Evolutionary conservation across 140 eudicot genomes (phyloP).

Genomic region (Oenanthe javanica): DNA sequence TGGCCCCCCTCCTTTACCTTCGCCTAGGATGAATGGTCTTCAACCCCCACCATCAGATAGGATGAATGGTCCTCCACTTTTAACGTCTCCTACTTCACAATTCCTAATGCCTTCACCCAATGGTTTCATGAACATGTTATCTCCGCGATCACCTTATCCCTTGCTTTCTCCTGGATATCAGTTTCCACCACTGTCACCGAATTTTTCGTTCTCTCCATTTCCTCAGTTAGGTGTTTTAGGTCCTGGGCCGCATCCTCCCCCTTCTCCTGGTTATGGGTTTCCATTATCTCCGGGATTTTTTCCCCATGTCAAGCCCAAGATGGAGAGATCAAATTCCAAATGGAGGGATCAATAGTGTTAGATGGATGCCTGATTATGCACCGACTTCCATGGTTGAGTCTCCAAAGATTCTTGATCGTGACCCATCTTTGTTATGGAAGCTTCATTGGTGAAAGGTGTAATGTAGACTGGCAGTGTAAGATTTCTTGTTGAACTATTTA

Average conservation of each 20-base stretch:
- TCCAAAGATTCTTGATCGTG: constrained; percentile 5
- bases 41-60: constrained; percentile 25
- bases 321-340: constrained; percentile 59
- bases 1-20: constrained; percentile 27
- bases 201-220: constrained; percentile 66
- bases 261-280: constrained; percentile 81
- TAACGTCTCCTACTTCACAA: constrained; percentile 75
- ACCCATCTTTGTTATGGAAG: constrained; percentile 11
- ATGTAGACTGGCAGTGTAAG: constrained; percentile 28
- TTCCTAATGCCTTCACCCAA: constrained; percentile 80
- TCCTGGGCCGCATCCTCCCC: constrained; percentile 74
- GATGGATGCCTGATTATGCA: constrained; percentile 31
- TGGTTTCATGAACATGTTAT: constrained; percentile 58
- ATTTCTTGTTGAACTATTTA: constrained; percentile 20
- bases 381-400: constrained; percentile 20
- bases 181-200: constrained; percentile 74
- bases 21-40: constrained; percentile 45
- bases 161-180: constrained; percentile 80
- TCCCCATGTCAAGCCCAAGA: constrained; percentile 71
- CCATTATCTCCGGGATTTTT: constrained; percentile 76
- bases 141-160: constrained; percentile 90
- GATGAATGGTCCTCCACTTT: constrained; percentile 31
- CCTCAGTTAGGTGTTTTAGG: constrained; percentile 67
- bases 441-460: constrained; percentile 6
- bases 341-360: constrained; percentile 44